Conservation (phyloP, 305 asterid genomes). For the Solanum hybrid region DNA sequence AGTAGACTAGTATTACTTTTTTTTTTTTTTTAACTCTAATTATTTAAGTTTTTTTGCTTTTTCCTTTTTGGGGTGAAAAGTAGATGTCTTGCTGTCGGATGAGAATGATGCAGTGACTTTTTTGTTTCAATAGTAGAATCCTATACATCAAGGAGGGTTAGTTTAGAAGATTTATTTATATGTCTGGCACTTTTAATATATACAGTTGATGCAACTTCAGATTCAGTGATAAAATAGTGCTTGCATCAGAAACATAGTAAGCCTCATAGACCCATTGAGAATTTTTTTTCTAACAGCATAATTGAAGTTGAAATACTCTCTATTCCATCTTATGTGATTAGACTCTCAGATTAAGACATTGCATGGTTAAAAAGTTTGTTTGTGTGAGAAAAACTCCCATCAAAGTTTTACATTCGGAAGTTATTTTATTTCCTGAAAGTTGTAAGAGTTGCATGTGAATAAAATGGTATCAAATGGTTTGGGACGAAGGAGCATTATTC, state of each 20-base stretch:
- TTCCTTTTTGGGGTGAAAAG: neutral
- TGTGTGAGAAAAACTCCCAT: neutral
- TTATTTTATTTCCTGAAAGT: neutral
- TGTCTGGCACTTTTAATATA: neutral
- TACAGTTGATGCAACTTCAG: neutral
- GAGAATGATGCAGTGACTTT: neutral
- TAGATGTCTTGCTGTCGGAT: neutral
- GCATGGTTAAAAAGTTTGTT: neutral
- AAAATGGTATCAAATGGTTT: neutral
- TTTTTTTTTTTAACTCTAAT: neutral
- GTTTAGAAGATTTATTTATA: neutral
- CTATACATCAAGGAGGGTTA: neutral
- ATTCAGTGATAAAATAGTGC: neutral
- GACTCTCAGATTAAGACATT: neutral
- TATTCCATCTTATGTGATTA: neutral
- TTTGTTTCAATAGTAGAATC: neutral
- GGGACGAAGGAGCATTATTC: neutral
- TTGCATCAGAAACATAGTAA: neutral
- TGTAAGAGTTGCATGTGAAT: neutral
- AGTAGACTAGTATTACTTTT: neutral
- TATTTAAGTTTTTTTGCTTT: neutral
- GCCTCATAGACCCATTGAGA: neutral
- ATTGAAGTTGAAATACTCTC: neutral
- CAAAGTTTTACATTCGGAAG: neutral
- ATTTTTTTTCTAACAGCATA: neutral